Conservation (phyloP, 768 basidiomycete species). For the Mrakia blollopis region DNA sequence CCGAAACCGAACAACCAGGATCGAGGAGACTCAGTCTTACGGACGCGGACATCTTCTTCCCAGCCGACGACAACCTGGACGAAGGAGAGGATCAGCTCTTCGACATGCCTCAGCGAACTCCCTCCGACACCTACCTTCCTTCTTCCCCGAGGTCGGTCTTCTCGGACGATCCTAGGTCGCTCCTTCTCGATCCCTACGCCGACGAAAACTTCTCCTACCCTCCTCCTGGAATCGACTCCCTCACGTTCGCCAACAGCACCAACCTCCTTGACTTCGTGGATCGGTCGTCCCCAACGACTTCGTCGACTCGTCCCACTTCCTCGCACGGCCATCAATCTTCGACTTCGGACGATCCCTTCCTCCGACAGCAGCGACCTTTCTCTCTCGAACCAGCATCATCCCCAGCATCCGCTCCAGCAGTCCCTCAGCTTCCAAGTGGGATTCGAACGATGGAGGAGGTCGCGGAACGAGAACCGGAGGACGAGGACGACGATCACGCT, state of each 20-base stretch:
- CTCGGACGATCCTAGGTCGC: constrained; percentile 29
- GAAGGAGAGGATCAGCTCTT: constrained; percentile 8
- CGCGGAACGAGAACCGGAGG: neutral
- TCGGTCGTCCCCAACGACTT: neutral
- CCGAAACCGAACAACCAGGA: constrained; percentile 4
- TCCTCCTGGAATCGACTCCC: constrained; percentile 21
- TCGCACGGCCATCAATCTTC: neutral
- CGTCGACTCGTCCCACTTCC: neutral
- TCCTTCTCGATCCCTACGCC: constrained; percentile 22
- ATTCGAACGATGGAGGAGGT: constrained; percentile 14
- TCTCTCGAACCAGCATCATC: neutral
- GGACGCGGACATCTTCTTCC: constrained; percentile 20
- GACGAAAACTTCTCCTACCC: constrained; percentile 27
- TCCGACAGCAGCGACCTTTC: constrained; percentile 4
- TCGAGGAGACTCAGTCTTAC: neutral
- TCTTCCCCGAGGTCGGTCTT: constrained; percentile 31
- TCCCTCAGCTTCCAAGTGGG: neutral
- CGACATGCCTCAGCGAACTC: constrained; percentile 6
- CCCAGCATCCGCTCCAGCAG: neutral
- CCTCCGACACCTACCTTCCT: constrained; percentile 12
- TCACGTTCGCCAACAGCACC: neutral
- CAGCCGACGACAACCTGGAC: constrained; percentile 1
- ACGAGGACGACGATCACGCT: constrained; percentile 4
- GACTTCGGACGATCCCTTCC: constrained; percentile 12
- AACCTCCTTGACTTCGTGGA: constrained; percentile 14